A percentile compares a stretch with the other conserved stretches of the same genome.
These are phyloP conservation scores for Magnolia changhungtana DNA, from an alignment of 164 flowering plant species.

Conservation along the genomic window DNA sequence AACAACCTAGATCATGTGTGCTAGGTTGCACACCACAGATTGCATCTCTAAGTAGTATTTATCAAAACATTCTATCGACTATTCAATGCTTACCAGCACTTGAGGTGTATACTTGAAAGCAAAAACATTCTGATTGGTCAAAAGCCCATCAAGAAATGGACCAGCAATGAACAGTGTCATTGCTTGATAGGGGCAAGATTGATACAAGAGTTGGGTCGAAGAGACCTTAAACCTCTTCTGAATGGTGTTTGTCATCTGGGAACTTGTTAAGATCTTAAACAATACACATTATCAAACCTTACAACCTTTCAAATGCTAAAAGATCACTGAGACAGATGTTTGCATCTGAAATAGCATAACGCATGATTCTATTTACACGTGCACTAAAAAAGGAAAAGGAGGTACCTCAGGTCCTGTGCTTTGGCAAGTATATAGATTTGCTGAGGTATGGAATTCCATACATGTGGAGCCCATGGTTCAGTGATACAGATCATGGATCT, in stretches of 20 bases:
- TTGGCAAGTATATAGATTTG: background rate
- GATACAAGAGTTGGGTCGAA: constrained; percentile 93
- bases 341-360: background rate
- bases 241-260: constrained; percentile 93
- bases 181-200: constrained; percentile 91
- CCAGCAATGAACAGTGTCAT: constrained; percentile 66
- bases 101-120: constrained; percentile 84
- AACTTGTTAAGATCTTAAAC: constrained; percentile 46
- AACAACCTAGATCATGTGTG: background rate
- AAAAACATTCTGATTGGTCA: constrained; percentile 81
- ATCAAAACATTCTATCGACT: background rate
- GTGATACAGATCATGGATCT: background rate
- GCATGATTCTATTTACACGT: background rate
- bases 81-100: constrained; percentile 68
- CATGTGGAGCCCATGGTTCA: background rate
- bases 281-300: constrained; percentile 2
- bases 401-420: background rate
- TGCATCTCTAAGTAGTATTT: too few relatives aligned
- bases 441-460: background rate
- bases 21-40: background rate
- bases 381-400: background rate
- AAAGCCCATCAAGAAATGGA: constrained; percentile 81
- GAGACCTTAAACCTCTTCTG: constrained; percentile 94
- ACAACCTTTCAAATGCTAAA: background rate
- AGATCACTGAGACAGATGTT: background rate